These are phyloP conservation scores for Adansonia rubrostipa DNA, from an alignment of 441 rosid genomes.

Conservation along the genomic window DNA sequence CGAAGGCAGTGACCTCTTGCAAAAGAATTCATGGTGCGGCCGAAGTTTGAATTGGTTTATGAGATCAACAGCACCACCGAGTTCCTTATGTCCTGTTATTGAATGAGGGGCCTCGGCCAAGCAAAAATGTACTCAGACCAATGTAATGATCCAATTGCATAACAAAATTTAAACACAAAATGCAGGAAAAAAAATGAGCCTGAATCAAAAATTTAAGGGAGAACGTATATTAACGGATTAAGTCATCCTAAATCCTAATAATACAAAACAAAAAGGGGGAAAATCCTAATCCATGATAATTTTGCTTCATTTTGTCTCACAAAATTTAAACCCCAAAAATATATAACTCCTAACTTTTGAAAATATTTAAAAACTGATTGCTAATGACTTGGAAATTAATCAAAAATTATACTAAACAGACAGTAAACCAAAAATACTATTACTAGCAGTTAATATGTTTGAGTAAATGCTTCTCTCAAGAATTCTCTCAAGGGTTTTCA, in stretches of 20 bases:
- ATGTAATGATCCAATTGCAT: neutral
- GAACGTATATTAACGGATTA: neutral
- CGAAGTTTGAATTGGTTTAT: constrained; percentile 54
- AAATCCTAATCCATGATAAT: neutral
- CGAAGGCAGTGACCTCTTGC: constrained; percentile 58
- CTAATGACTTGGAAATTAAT: neutral
- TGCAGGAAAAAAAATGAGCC: neutral
- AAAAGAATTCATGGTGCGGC: constrained; percentile 63
- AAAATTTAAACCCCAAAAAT: neutral
- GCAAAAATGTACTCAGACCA: constrained; percentile 11
- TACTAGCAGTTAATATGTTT: neutral
- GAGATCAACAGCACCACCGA: constrained; percentile 65
- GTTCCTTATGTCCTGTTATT: constrained; percentile 58
- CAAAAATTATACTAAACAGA: neutral
- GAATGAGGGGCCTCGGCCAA: constrained; percentile 21
- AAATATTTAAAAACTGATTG: neutral
- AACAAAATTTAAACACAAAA: neutral
- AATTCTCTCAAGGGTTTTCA: too few species aligned
- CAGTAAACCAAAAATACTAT: neutral
- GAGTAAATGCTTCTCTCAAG: constrained; percentile 4
- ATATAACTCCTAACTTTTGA: neutral
- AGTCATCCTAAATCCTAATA: too few species aligned
- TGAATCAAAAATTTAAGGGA: neutral
- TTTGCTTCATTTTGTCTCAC: neutral
- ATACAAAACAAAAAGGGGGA: neutral